Evolutionary conservation across 306 rosid genomes (phyloP), one percentile per base, ranked within the genome.

Genomic region (Prosopis cineraria): DNA sequence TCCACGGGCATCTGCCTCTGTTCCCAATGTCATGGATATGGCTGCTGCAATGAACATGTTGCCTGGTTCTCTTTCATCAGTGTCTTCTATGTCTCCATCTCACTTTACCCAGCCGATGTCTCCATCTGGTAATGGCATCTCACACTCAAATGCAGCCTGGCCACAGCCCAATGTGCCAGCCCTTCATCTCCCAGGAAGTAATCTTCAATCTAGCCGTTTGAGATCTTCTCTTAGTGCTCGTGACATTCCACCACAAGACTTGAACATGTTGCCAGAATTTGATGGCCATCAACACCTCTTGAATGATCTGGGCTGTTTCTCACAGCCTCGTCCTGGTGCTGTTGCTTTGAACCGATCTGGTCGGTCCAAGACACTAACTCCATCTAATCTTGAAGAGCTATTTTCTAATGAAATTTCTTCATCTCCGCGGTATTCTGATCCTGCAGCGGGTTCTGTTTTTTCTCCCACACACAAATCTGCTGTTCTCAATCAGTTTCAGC

Each of bases 1-100:
- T 4, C 97, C 95, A 0, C 89, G 97, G 0, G 84, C 92, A 30
- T 47, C 94, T 50, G 90, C 88, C 5, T 83, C 96, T 73, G 82
- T 83, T 30, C 90, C 93, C 53, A 88, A 72, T 85, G 97, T 90
- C 67, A 93, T 93, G 98, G 98, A 93, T 84, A 90, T 93, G 95
- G 98, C 98, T 80, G 88, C 98, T 67, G 95, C 98, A 31, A 72
- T 93, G 91, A 90, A 88, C 72, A 86, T 90, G 19, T 80, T 93
- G 41, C 98, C 97, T 44, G 88, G 97, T 27, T 93, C 97, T 0
- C 97, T 96, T 4, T 89, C 98, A 60, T 84, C 98, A n/a, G 73
- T 89, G 10, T 87, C 96, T 67, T 88, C 85, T 16, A 83, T 90
- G 89, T 84, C 98, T 25, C 93, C 90, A 1, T 90, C 98, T 1